Percentiles rank a stretch among this genome's conserved stretches.
Evolutionary conservation across 495 filamentous ascomycete genomes (phyloP).

Genomic region (Daldinia loculata): DNA sequence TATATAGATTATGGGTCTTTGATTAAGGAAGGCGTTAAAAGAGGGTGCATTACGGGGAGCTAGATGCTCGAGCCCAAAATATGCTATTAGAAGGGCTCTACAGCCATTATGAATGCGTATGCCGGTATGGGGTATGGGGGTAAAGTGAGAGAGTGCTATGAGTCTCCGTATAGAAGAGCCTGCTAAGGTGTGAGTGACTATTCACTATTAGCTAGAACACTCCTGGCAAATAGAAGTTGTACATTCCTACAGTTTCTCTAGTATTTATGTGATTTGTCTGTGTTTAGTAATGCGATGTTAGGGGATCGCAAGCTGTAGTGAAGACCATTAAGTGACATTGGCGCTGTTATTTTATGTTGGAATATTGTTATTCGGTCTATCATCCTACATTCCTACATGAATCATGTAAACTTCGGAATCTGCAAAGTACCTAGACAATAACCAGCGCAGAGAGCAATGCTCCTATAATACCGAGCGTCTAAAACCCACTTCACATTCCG

Average conservation of each 20-base stretch:
- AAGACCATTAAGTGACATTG: background rate
- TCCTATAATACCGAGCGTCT: background rate
- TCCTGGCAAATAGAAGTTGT: conserved; percentile 10
- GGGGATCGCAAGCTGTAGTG: background rate
- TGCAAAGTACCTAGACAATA: background rate
- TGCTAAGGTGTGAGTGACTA: background rate
- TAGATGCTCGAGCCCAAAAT: conserved; percentile 4
- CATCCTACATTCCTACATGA: background rate
- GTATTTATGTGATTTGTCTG: background rate
- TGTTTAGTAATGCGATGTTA: background rate
- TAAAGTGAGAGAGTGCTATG: conserved; percentile 1
- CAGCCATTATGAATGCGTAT: conserved; percentile 23
- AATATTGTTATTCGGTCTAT: background rate
- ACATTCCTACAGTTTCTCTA: background rate
- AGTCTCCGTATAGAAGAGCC: background rate
- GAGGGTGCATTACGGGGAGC: conserved; percentile 2
- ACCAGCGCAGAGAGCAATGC: background rate
- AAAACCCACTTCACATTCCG: background rate
- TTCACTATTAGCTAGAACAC: conserved; percentile 4
- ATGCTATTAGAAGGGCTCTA: conserved; percentile 26
- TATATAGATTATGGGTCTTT: conserved; percentile 25
- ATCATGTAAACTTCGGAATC: background rate
- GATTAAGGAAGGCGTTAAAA: conserved; percentile 25
- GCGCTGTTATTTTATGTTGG: background rate
- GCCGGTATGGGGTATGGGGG: conserved; percentile 18